Evolutionary conservation across 192 early-diverging fungal genomes (phyloP).

Genomic region (Spizellomyces punctatus): DNA sequence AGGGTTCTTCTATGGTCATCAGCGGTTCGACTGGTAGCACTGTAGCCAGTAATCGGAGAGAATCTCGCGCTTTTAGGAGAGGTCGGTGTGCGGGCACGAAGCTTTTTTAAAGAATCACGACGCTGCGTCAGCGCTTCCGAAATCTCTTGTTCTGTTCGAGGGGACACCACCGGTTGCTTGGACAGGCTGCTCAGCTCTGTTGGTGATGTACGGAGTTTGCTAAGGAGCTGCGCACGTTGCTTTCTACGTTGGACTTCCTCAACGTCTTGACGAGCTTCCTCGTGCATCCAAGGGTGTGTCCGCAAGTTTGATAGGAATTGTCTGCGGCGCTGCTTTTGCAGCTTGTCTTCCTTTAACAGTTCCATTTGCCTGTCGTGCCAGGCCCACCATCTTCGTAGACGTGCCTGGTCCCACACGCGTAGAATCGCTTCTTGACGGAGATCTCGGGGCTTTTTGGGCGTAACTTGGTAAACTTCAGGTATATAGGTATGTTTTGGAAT

Average conservation of each 20-base stretch:
- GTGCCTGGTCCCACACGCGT: constrained; percentile 22
- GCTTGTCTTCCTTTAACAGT: constrained; percentile 21
- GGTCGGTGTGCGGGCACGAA: not conserved
- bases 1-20: constrained; percentile 16
- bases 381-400: constrained; percentile 31
- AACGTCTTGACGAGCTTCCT: not conserved
- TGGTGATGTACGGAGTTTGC: constrained; percentile 18
- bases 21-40: constrained; percentile 2
- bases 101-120: constrained; percentile 11
- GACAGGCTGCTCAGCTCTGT: not conserved
- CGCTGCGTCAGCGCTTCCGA: constrained; percentile 13
- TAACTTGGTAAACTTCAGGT: constrained; percentile 23
- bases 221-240: constrained; percentile 17
- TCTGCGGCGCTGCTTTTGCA: constrained; percentile 27
- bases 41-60: not conserved
- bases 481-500: not conserved
- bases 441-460: constrained; percentile 11
- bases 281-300: constrained; percentile 29
- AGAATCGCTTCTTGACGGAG: constrained; percentile 24
- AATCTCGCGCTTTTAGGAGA: constrained; percentile 5
- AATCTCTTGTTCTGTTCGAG: not conserved
- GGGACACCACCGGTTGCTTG: not conserved
- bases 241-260: constrained; percentile 21
- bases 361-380: constrained; percentile 34
- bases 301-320: constrained; percentile 35